A percentile compares a stretch with the other conserved stretches of the same genome.
Conservation (phyloP, 441 rosid genomes). For the Geranium incanum region DNA sequence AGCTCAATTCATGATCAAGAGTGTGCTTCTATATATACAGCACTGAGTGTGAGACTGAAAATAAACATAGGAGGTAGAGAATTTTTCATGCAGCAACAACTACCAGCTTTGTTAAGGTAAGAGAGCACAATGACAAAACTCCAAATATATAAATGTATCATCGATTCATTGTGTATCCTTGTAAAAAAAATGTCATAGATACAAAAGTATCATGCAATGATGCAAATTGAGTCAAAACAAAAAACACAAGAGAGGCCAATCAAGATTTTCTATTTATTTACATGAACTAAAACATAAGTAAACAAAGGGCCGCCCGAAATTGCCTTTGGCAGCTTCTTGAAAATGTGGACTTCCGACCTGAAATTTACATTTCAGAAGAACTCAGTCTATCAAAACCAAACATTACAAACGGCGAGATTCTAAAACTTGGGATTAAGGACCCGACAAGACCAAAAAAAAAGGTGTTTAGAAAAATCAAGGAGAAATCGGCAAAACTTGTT, state of each 20-base stretch:
- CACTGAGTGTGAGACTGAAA: no score
- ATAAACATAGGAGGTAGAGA: no score
- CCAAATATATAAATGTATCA: no score
- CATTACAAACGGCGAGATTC: not conserved
- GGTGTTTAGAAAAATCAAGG: no score
- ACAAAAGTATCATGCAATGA: conserved; percentile 17
- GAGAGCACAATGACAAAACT: no score
- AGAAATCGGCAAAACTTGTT: no score
- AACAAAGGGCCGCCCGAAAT: not conserved
- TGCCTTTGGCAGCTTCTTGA: conserved; percentile 20
- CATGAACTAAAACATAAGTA: conserved; percentile 22
- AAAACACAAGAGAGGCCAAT: conserved; percentile 5
- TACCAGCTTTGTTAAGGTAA: no score
- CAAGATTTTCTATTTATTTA: conserved; percentile 40
- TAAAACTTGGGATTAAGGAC: not conserved
- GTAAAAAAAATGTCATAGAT: not conserved
- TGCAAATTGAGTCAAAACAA: conserved; percentile 17
- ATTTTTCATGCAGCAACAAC: no score
- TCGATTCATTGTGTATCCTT: not conserved
- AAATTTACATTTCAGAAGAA: not conserved
- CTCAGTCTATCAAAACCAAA: not conserved
- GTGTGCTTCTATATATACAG: no score
- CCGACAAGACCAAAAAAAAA: not conserved
- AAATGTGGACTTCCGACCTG: conserved; percentile 24
- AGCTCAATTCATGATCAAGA: no score